Conservation (phyloP, 345 rosid genomes). For the Populus tremula region DNA sequence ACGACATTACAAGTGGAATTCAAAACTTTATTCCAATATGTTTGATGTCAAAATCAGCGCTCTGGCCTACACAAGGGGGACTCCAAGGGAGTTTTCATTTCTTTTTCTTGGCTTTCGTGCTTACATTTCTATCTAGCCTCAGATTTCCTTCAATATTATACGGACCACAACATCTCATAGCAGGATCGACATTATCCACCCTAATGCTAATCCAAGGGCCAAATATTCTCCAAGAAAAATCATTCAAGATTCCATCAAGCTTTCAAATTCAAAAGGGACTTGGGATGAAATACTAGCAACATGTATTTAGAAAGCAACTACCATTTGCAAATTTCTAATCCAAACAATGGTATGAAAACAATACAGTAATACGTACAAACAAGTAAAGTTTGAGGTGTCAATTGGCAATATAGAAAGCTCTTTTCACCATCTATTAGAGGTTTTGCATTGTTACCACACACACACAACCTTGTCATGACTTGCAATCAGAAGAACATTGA, state of each 20-base stretch:
- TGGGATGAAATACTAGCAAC: neutral
- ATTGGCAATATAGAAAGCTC: neutral
- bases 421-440: neutral
- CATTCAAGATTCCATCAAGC: constrained; percentile 14
- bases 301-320: neutral
- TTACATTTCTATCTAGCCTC: constrained; percentile 9
- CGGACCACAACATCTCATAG: constrained; percentile 25
- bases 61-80: constrained; percentile 7
- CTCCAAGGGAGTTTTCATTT: constrained; percentile 5
- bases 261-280: constrained; percentile 7
- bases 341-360: neutral
- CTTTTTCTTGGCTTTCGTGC: constrained; percentile 7
- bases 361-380: neutral
- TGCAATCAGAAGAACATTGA: neutral
- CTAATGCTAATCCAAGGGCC: neutral
- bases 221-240: neutral
- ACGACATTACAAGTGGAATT: neutral
- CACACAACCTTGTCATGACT: neutral
- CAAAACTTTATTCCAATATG: neutral
- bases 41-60: constrained; percentile 18
- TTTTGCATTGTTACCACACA: no score
- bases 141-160: neutral
- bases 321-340: neutral
- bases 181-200: constrained; percentile 24
- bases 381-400: neutral